Evolutionary conservation across 768 basidiomycete genomes (phyloP).

Genomic region (Gymnopilus junonius): DNA sequence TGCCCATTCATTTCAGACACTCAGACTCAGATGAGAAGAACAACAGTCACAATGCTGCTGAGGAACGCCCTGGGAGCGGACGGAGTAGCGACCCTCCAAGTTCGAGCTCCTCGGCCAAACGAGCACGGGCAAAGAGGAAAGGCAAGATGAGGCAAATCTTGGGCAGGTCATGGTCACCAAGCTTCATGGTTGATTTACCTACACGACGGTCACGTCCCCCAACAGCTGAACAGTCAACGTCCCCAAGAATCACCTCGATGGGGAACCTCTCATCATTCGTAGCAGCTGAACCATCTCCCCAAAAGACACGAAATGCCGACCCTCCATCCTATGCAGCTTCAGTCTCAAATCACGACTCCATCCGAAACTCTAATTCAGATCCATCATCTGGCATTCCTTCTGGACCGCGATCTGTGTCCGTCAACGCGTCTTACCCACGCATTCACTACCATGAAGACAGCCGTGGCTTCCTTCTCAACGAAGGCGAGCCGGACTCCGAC

Average conservation of each 20-base stretch:
- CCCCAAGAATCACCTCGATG: conserved; percentile 20
- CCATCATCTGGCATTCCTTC: conserved; percentile 27
- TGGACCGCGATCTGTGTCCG: conserved; percentile 31
- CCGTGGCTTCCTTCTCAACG: conserved; percentile 23
- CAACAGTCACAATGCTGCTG: not conserved
- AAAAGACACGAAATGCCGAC: conserved; percentile 18
- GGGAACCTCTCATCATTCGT: conserved; percentile 9
- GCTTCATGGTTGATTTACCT: conserved; percentile 39
- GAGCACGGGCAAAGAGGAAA: conserved; percentile 34
- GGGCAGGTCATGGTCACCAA: conserved; percentile 40
- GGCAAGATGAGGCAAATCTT: conserved; percentile 41
- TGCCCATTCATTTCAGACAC: conserved; percentile 48
- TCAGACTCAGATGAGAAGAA: conserved; percentile 30
- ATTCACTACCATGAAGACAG: conserved; percentile 20
- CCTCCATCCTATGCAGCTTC: conserved; percentile 37
- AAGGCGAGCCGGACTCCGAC: conserved; percentile 15
- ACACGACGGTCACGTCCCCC: conserved; percentile 14
- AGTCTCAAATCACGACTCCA: conserved; percentile 25
- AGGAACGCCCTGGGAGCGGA: conserved; percentile 15
- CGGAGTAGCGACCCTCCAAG: conserved; percentile 16
- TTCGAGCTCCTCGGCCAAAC: conserved; percentile 17
- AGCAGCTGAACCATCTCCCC: conserved; percentile 18
- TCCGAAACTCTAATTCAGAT: conserved; percentile 13
- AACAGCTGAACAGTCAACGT: conserved; percentile 7
- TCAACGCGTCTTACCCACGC: conserved; percentile 10